Conservation (phyloP, 257 asterid species). For the Plantago ovata region DNA sequence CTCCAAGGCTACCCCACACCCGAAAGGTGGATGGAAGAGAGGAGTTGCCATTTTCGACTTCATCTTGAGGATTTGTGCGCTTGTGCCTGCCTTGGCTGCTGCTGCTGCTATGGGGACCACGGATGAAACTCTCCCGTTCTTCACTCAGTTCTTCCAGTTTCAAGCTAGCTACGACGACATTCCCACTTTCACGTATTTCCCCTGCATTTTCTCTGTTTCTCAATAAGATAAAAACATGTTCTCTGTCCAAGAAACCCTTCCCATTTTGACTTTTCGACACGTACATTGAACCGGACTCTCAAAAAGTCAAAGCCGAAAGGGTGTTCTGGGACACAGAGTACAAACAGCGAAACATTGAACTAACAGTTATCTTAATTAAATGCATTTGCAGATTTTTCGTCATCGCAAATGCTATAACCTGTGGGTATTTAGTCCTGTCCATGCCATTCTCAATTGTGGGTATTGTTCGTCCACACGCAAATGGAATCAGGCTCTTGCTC, state of each 20-base stretch:
- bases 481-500: conserved; percentile 40
- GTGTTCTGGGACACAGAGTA: too few species aligned
- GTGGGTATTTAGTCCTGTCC: conserved; percentile 44
- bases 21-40: conserved; percentile 28
- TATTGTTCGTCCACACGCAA: conserved; percentile 41
- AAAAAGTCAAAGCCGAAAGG: too few species aligned
- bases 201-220: neutral
- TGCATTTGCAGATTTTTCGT: conserved; percentile 34
- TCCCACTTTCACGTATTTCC: conserved; percentile 37
- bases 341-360: neutral
- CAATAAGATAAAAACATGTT: neutral
- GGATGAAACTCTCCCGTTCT: conserved; percentile 46
- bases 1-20: conserved; percentile 16
- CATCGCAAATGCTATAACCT: conserved; percentile 40
- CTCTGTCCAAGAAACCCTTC: too few species aligned
- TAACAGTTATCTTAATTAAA: neutral
- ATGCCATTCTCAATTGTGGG: conserved; percentile 42
- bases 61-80: conserved; percentile 33
- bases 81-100: conserved; percentile 40
- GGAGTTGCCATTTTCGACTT: conserved; percentile 40
- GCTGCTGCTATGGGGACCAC: conserved; percentile 50
- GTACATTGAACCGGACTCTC: too few species aligned
- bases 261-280: too few species aligned
- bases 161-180: conserved; percentile 51
- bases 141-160: conserved; percentile 51